These are phyloP conservation scores for Penicillium bovifimosum DNA, from an alignment of 495 filamentous ascomycete species.

Conservation along the genomic window DNA sequence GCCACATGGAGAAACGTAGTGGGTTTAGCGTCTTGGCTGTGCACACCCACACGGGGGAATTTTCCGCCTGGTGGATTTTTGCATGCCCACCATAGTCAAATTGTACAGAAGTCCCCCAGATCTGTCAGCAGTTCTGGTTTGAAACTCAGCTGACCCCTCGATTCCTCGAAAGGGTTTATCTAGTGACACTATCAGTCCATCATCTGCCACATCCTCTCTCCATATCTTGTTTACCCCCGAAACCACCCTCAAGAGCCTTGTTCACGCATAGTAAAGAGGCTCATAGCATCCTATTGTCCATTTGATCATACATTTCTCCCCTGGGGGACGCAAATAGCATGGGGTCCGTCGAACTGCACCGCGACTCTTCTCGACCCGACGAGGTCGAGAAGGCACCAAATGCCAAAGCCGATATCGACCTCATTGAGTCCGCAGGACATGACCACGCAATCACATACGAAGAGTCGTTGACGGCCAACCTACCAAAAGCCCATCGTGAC, in stretches of 20 bases:
- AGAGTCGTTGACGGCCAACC: slow-evolving; percentile 27
- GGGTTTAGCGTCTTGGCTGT: slow-evolving; percentile 5
- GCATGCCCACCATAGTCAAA: neutral
- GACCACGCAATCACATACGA: slow-evolving; percentile 24
- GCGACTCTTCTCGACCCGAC: slow-evolving; percentile 15
- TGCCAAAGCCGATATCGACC: slow-evolving; percentile 27
- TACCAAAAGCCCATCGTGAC: slow-evolving; percentile 40
- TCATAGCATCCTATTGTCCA: neutral
- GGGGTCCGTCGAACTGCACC: slow-evolving; percentile 23
- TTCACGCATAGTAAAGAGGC: neutral
- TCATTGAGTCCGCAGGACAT: slow-evolving; percentile 31
- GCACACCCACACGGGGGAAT: slow-evolving; percentile 11
- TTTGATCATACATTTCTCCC: neutral
- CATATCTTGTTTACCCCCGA: neutral
- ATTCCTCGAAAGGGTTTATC: neutral
- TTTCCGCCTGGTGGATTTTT: neutral
- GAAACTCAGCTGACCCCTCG: neutral
- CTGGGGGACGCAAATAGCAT: slow-evolving; percentile 8
- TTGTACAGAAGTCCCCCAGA: neutral
- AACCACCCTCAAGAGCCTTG: neutral
- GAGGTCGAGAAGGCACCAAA: slow-evolving; percentile 8
- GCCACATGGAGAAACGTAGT: neutral
- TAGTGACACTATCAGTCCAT: neutral
- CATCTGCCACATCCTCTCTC: neutral
- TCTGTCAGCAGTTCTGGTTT: neutral